Evolutionary conservation across 176 grass and related monocot genomes (phyloP).

Genomic region (Cenchrus purpureus): DNA sequence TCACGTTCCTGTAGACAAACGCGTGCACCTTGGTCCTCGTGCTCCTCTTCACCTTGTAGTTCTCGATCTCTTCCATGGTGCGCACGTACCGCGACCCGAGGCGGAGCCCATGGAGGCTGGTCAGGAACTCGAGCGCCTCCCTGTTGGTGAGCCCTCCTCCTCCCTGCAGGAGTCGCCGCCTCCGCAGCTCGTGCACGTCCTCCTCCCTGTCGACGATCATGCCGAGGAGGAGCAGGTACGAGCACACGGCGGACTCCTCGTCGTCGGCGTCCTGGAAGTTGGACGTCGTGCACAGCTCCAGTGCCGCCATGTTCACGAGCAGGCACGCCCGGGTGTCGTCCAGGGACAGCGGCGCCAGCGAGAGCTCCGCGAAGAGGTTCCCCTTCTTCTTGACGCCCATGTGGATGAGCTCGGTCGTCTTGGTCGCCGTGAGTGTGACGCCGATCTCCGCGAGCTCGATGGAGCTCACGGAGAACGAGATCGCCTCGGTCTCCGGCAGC

Average conservation of each 20-base stretch:
- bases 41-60: neutral
- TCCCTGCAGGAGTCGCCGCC: neutral
- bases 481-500: neutral
- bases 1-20: constrained; percentile 1
- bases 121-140: neutral
- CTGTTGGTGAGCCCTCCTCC: neutral
- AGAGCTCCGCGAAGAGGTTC: neutral
- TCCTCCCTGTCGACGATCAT: constrained; percentile 21
- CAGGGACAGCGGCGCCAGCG: neutral
- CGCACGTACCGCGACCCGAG: neutral
- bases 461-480: neutral
- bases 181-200: constrained; percentile 17
- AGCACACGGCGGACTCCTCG: constrained; percentile 1
- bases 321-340: neutral
- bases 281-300: neutral
- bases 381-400: neutral
- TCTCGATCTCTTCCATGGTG: constrained; percentile 6
- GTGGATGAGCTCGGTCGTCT: neutral
- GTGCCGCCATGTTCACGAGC: neutral
- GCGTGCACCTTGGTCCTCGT: neutral
- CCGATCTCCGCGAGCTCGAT: constrained; percentile 23
- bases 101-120: neutral
- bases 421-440: neutral
- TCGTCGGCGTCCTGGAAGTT: neutral
- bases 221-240: neutral